Base-by-base conservation (phyloP, 2,329 filamentous ascomycete genomes). In the Fusarium devonianum region DNA sequence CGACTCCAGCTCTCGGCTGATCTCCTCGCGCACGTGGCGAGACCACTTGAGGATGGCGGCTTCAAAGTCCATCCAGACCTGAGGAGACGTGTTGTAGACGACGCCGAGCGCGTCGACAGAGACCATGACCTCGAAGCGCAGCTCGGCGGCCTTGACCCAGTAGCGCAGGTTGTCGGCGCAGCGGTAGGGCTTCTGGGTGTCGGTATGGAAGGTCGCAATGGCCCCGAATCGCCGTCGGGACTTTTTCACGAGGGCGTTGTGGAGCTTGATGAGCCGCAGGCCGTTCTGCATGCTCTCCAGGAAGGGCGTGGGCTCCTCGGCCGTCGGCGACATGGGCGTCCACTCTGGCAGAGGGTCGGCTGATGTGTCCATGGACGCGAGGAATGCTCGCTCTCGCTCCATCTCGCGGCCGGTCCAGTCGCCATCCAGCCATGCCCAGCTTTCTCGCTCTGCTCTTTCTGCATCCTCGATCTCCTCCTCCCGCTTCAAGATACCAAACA, bases 91-190 rank as follows among this genome's bases (percentile, higher is more conserved):
- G 66, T 87, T 87, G 67, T 92, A 88, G 16, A 96, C 92, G 7
- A 97, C 82, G 19, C 88, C 91, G 72, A 95, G 87, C 16, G 93
- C 90, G 66, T 97, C 91, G 43, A 96, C 80, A 56, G 87, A 84
- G 40, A 97, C 78, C 61, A 89, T 82, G 28, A 92, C 83, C 73
- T 97, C 94, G 87, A 93, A 99, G 45, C 94, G 85, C 49, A 97
- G 79, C 74, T 99, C 92, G 7, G 92, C 92, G 1, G 93, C 94
- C 76, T 99, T 99, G 73, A 89, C 83, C 93, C 94, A 99, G 77
- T 89, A 99, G 29, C 92, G 85, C 54, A 99, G 79, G 70, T 99
- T 99, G 63, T 99, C 94, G 3, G 92, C 91, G 56, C 87, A 87
- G 37, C 94, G 88, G 71, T 99, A 99, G 0, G 94, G 94, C 73